Base-by-base conservation (phyloP, 257 asterid species). In the Pogostemon cablin region DNA sequence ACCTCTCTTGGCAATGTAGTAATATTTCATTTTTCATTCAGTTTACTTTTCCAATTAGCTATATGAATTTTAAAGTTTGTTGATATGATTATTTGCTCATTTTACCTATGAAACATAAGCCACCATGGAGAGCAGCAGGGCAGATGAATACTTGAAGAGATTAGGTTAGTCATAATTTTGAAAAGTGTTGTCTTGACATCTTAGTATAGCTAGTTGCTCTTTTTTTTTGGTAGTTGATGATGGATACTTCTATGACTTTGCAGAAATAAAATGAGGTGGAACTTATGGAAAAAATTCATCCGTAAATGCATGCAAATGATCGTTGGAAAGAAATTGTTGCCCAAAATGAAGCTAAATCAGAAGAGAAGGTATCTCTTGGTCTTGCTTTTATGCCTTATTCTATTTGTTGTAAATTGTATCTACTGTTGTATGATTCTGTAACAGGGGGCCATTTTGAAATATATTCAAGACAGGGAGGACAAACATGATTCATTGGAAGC, bases 271-370 rank as follows among this genome's bases (percentile, higher is more conserved):
- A 87, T 68, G 93, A 84, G 58, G 75, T 52, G 50, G 80, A 78
- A 75, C 80, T 86, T 73, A 71, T 83, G 72, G 87, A 81, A 52
- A 78, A 82, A 42, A 69, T 73, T 75, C 81, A 81, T 73, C 84
- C 74, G 61, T 89, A 80, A 77, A 80, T 79, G 81, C 74, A 60
- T 69, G 91, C 96, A 70, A 83, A 78, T 82, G 84, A 86, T 66
- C 84, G 86, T 41, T 82, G 86, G 80, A 88, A 85, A 71, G 86
- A 79, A 49, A 79, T 80, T 71, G 91, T 85, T 52, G 95, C 90
- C 57, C 87, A 86, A 76, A 84, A 72, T 78, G 68, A 82, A 78
- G 92, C 96, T 75, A 89, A 91, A 81, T 82, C 69, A 57, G 88
- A 85, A 49, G 74, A 77, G 57, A 87, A 85, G 96, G 99, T 91